Evolutionary conservation across 2,329 filamentous ascomycete species (phyloP), one percentile per base, ranked within the genome.

Genomic region (Epichloe festucae): DNA sequence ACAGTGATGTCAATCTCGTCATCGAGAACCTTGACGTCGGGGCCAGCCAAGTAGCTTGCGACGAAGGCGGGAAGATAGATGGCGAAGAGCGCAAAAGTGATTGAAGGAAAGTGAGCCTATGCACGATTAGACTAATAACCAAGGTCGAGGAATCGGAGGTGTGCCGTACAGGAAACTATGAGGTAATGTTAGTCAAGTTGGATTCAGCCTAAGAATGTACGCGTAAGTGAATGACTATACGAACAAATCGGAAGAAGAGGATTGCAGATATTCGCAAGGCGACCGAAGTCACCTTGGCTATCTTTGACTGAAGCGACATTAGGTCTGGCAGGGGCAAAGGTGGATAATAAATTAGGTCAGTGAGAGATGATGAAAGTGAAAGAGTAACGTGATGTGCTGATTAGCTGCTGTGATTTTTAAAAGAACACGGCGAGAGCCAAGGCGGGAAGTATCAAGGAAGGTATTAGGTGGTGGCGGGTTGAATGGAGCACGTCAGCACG

Each of bases 1-100:
- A 81, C 64, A 2, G 67, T 67, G 5, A 84, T 63, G 50, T 84
- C 76, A 21, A 84, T 69, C 55, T 83, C 70, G 57, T 84, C 79
- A 53, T 79, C 77, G 23, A 84, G 67, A 5, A 85, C 62, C 46
- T 78, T 71, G 59, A 81, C 77, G 53, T 76, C 70, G 6, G 79
- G 72, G 52, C 79, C 77, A 15, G 73, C 72, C 27, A 77, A 65
- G 61, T 78, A 81, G 57, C 75, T 79, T 12, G 72, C 68, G 48
- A 85, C 64, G 65, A 85, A 87, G 0, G 81, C 73, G 0, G 82
- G 75, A 0, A 83, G 62, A 58, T 87, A 88, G 52, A 88, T 66
- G 23, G 78, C 81, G 54, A 85, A 81, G 2, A 85, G 69, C 0
- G 83, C 74, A 52, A 81, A 80, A 3, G 81, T 70, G 39, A 78